Evolutionary conservation across 352 stramenopile genomes (phyloP).

Genomic region (Phytophthora cryptogea): DNA sequence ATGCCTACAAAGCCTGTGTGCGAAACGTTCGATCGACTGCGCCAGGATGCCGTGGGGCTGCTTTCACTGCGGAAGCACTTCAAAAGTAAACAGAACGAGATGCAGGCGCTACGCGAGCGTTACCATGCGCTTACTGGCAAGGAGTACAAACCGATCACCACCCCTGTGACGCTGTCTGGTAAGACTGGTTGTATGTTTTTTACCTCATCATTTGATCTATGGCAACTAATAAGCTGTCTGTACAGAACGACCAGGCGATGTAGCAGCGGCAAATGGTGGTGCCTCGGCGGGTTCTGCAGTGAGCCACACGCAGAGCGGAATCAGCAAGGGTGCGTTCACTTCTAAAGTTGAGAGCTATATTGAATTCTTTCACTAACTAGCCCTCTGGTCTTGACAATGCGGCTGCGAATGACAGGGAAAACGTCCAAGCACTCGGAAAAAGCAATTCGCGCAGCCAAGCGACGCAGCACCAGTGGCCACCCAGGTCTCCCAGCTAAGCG

Average conservation of each 20-base stretch:
- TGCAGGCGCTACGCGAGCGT: constrained; percentile 50
- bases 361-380: not conserved
- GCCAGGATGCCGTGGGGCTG: constrained; percentile 61
- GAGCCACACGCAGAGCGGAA: constrained; percentile 25
- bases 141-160: constrained; percentile 53
- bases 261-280: constrained; percentile 6
- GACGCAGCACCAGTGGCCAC: constrained; percentile 32
- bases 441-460: constrained; percentile 47
- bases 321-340: constrained; percentile 42
- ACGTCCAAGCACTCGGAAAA: constrained; percentile 63
- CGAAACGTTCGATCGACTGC: constrained; percentile 62
- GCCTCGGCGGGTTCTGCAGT: constrained; percentile 12
- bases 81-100: constrained; percentile 59
- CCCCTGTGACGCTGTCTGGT: constrained; percentile 43
- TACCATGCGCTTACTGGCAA: constrained; percentile 60
- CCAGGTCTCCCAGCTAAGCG: constrained; percentile 51
- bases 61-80: constrained; percentile 66
- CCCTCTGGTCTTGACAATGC: not conserved
- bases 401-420: constrained; percentile 40
- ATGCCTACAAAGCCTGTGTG: constrained; percentile 74
- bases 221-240: constrained; percentile 9
- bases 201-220: constrained; percentile 3
- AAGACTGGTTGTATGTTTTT: not conserved
- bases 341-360: not conserved
- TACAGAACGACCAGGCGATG: constrained; percentile 45